Evolutionary conservation across 2,329 filamentous ascomycete species (phyloP), one percentile per base, ranked within the genome.

Genomic region (Beauveria asiatica): DNA sequence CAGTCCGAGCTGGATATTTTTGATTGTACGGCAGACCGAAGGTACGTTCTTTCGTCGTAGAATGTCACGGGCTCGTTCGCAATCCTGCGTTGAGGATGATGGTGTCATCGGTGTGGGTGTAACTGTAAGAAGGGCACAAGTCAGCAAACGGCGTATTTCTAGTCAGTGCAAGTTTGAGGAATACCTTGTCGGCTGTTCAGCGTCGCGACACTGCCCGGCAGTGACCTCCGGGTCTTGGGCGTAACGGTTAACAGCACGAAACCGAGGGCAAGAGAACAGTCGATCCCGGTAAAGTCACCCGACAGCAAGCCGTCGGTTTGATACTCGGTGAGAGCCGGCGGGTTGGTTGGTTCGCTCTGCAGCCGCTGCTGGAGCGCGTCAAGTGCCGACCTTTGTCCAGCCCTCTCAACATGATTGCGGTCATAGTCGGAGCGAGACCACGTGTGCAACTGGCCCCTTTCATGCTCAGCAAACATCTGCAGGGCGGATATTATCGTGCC

Each of bases 401-500:
- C 17, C 27, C 5, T 9, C 48, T 50, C 48, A 11, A 50, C 48
- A 8, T 50, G 48, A 19, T 50, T 50, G 5, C 23, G 23, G 17
- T 19, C 11, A 27, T 50, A 50, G 48, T 50, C 48, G 8, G 25
- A 5, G 17, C 33, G 25, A n/a, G n/a, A 11, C 48, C 48, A 50
- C 6, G 25, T 25, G 17, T n/a, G 17, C 27, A 16, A 13, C 6
- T 50, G 17, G 16, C 48, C 48, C 4, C 48, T 50, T n/a, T 33
- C 48, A 8, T 44, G 30, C 44, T 62, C 44, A 5, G 25, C 37
- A 8, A 50, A 56, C 39, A 61, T 57, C 17, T 63, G 62, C 11
- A 63, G 27, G 6, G 57, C 60, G 8, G 41, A 27, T n/a, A 63
- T 13, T 39, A 62, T 51, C 0, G 57, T 61, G 1, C 62, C 62